These are phyloP conservation scores for Daedaleopsis nitida DNA, from an alignment of 768 basidiomycete species.

Conservation along the genomic window DNA sequence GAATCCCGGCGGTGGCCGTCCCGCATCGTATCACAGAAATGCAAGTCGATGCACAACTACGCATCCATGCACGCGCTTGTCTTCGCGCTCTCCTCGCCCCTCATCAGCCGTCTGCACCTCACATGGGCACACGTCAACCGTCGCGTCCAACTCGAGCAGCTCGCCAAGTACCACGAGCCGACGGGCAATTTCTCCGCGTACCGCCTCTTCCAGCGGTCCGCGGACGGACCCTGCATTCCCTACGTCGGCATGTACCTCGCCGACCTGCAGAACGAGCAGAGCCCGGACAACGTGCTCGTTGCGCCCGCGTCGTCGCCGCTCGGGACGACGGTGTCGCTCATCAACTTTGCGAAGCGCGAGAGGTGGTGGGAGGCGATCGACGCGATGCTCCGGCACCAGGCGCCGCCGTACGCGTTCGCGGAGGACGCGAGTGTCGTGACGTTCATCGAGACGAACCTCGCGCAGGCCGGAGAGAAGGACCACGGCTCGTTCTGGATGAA, in stretches of 20 bases:
- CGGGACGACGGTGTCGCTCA: slow-evolving; percentile 28
- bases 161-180: slow-evolving; percentile 61
- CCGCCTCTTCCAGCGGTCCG: slow-evolving; percentile 44
- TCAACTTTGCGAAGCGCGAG: slow-evolving; percentile 58
- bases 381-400: slow-evolving; percentile 60
- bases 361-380: slow-evolving; percentile 57
- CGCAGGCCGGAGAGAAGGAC: slow-evolving; percentile 41
- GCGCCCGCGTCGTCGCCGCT: slow-evolving; percentile 16
- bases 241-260: slow-evolving; percentile 65
- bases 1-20: background rate
- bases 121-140: slow-evolving; percentile 69
- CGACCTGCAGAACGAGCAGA: slow-evolving; percentile 57
- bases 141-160: slow-evolving; percentile 50
- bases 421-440: slow-evolving; percentile 46
- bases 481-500: slow-evolving; percentile 56
- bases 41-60: slow-evolving; percentile 62
- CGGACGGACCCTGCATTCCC: slow-evolving; percentile 62
- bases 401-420: slow-evolving; percentile 48
- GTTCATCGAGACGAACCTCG: slow-evolving; percentile 52
- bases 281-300: slow-evolving; percentile 37
- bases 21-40: slow-evolving; percentile 54
- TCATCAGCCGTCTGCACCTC: slow-evolving; percentile 55
- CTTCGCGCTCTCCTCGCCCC: slow-evolving; percentile 60
- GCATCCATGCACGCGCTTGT: slow-evolving; percentile 69
- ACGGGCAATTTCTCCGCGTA: slow-evolving; percentile 58